Evolutionary conservation across 2,329 filamentous ascomycete species (phyloP), one percentile per base, ranked within the genome.

Genomic region (Fulvia fulva): DNA sequence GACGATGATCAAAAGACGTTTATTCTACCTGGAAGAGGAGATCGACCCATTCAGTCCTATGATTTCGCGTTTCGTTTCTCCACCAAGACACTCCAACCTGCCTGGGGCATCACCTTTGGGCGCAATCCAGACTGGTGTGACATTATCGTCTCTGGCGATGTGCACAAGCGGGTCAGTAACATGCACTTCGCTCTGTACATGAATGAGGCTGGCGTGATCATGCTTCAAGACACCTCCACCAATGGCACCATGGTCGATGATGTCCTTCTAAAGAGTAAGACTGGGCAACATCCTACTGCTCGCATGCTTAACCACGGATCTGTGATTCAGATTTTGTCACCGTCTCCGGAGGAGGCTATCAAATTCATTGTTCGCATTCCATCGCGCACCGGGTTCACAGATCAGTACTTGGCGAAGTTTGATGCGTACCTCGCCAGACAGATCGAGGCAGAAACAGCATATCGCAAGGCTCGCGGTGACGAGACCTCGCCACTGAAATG

Each of bases 141-240:
- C 68, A 79, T 90, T 53, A 75, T 87, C 58, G 84, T 90, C 50
- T 73, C 77, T 34, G 80, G 86, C 62, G 88, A 93, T 64, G 82
- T 83, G 0, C 78, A 83, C 53, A 88, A 84, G 71, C 83, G 89
- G 45, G 83, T 99, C 59, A 97, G 93, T 78, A 97, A 97, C 71
- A 82, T 89, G n/a, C 94, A 99, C 72, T 99, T 97, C 72, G 87
- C 91, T 54, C 96, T 99, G 61, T 96, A 88, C 70, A 81, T 96
- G 67, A 99, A 95, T 67, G 80, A 86, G n/a, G 85, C 90, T 63
- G 90, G 89, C 26, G 87, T 89, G 57, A 81, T 97, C 63, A 96
- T 99, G 91, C 78, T 97, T 12, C 87, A 96, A 73, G 94, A 99
- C 70, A 83, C 87, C 71, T 97, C 94, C 0, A 97, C 91, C n/a